Evolutionary conservation across 805 yeast genomes (phyloP), one percentile per base, ranked within the genome.

Genomic region (Sugiyamaella smithiae): DNA sequence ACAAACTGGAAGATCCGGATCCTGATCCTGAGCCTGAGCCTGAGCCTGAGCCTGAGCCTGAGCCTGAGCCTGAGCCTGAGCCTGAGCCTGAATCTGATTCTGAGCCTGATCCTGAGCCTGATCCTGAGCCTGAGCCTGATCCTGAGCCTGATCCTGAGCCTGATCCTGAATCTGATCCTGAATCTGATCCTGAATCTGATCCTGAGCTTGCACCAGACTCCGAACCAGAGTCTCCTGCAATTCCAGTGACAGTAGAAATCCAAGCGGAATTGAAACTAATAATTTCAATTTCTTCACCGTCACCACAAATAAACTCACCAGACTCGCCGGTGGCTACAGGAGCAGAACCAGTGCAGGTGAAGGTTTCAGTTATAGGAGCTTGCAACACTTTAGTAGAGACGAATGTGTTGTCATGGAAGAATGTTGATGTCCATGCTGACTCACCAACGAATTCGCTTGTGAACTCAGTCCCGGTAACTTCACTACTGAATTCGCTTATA

Each of bases 221-320:
- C 8, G 48, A 24, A 14, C 43, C 50, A 31, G 50, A n/a, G 17
- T 41, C 45, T 7, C 50, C 25, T 12, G n/a, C 48, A 26, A 47
- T 25, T 19, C 45, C 52, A 32, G 41, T 22, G 20, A 22, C 28
- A 19, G 46, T 16, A 5, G 38, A 14, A 14, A 35, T 12, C 38
- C 38, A 35, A 19, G 38, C 38, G 9, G 22, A n/a, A 12, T 16
- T 35, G 22, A n/a, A 35, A 12, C 38, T 35, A n/a, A 35, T 19
- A 12, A 35, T 35, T 19, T 35, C 38, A 7, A 35, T 35, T 35
- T 35, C 38, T 35, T 35, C 38, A 19, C 38, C 38, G 20, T 35
- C 38, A 20, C 12, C 4, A 35, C 38, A 35, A 19, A 6, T 4
- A 19, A 35, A 16, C 4, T 35, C 38, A 3, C 20, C 38, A 5